Conservation (phyloP, 441 rosid genomes). For the Omphalea diandra region DNA sequence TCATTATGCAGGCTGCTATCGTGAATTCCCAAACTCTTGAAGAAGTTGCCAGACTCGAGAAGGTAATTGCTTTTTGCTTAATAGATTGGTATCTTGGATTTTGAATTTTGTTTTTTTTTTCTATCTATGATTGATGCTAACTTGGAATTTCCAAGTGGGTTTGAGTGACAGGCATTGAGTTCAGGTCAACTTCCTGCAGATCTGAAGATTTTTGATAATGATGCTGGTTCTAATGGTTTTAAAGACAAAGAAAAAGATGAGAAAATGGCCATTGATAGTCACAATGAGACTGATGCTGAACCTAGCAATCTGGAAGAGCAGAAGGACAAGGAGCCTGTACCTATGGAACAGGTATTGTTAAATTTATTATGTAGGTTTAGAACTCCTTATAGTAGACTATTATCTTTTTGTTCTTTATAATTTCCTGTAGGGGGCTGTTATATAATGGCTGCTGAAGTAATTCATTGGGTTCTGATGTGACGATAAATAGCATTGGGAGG, state of each 20-base stretch:
- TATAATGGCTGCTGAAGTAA: background rate
- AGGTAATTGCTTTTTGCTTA: conserved; percentile 43
- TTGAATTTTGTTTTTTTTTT: conserved; percentile 15
- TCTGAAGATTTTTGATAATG: conserved; percentile 51
- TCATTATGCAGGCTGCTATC: conserved; percentile 82
- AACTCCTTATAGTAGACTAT: background rate
- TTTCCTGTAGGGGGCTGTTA: background rate
- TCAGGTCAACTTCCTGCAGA: conserved; percentile 94
- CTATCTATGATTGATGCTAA: conserved; percentile 24
- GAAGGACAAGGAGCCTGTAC: conserved; percentile 48
- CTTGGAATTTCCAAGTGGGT: conserved; percentile 21
- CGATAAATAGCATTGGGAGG: background rate
- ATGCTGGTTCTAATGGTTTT: conserved; percentile 22
- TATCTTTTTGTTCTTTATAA: background rate
- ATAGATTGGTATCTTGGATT: conserved; percentile 7
- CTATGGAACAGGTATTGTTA: conserved; percentile 64
- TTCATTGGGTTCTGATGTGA: background rate
- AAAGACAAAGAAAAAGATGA: conserved; percentile 47
- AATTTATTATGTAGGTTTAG: background rate
- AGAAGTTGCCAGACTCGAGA: conserved; percentile 97
- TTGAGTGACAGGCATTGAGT: conserved; percentile 68
- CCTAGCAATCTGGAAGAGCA: conserved; percentile 32
- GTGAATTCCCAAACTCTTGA: conserved; percentile 97
- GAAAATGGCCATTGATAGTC: conserved; percentile 34
- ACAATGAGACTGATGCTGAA: conserved; percentile 31